phyloP scores from a whole-genome alignment of 441 rosid genomes.

The Corymbia calophylla region DNA sequence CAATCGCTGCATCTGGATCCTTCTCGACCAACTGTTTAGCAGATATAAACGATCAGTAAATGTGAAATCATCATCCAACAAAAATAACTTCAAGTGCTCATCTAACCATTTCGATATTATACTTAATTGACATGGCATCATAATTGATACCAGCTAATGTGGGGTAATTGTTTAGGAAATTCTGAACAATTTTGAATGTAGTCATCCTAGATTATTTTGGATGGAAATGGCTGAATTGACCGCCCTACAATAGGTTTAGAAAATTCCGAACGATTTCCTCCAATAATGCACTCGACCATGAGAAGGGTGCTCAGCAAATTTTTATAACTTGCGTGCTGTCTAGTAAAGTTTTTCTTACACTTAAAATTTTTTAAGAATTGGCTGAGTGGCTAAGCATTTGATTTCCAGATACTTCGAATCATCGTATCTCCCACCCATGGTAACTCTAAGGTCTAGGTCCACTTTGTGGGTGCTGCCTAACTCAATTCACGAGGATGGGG shows the following conservation, averaged over 20 bases:
- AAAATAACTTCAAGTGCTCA: background rate
- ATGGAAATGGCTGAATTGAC: too few relatives aligned
- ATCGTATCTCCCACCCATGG: background rate
- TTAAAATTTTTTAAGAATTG: background rate
- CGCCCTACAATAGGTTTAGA: background rate
- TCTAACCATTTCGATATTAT: background rate
- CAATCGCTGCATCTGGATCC: slow-evolving; percentile 74
- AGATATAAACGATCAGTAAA: background rate
- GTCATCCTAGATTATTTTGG: background rate
- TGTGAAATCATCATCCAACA: background rate
- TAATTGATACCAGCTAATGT: background rate
- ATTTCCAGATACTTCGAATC: background rate
- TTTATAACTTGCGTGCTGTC: background rate
- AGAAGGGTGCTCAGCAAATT: background rate
- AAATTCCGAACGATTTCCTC: background rate
- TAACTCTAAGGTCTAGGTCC: background rate
- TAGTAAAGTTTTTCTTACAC: background rate
- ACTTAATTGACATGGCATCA: background rate
- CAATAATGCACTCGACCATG: background rate
- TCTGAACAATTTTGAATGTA: background rate
- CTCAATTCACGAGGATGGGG: background rate
- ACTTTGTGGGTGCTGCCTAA: background rate
- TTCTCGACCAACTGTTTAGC: slow-evolving; percentile 61
- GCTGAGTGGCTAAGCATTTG: background rate
- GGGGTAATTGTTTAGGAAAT: background rate